Conservation (phyloP, 257 asterid species). For the Parsonsia alboflavescens region DNA sequence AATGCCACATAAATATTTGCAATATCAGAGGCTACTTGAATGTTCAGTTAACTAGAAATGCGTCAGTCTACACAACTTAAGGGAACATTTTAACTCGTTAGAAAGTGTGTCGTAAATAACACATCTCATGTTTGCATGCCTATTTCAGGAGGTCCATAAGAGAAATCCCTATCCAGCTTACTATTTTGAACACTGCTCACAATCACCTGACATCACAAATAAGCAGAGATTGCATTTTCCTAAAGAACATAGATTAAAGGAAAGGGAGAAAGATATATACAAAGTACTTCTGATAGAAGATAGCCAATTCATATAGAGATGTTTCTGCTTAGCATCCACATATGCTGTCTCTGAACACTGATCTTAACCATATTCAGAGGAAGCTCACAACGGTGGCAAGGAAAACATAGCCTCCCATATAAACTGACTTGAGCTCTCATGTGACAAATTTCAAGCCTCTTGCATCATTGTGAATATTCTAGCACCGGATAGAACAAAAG, state of each 20-base stretch:
- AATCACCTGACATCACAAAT: not conserved
- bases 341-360: not conserved
- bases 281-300: not conserved
- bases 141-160: no score
- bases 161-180: not conserved
- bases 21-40: no score
- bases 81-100: no score
- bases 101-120: no score
- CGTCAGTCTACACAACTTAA: no score
- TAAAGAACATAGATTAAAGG: not conserved
- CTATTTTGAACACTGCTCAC: not conserved
- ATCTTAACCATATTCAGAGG: not conserved
- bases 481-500: conserved; percentile 79
- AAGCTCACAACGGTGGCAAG: not conserved
- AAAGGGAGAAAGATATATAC: not conserved
- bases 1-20: no score
- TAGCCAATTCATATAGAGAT: not conserved
- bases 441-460: conserved; percentile 93
- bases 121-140: not conserved
- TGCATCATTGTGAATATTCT: conserved; percentile 78
- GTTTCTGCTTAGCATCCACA: not conserved
- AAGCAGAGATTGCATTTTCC: not conserved
- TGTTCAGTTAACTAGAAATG: no score
- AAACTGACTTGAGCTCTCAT: conserved; percentile 16
- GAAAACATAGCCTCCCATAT: not conserved